Conservation (phyloP, 2,329 filamentous ascomycete genomes). For the Trichophyton schoenleinii region DNA sequence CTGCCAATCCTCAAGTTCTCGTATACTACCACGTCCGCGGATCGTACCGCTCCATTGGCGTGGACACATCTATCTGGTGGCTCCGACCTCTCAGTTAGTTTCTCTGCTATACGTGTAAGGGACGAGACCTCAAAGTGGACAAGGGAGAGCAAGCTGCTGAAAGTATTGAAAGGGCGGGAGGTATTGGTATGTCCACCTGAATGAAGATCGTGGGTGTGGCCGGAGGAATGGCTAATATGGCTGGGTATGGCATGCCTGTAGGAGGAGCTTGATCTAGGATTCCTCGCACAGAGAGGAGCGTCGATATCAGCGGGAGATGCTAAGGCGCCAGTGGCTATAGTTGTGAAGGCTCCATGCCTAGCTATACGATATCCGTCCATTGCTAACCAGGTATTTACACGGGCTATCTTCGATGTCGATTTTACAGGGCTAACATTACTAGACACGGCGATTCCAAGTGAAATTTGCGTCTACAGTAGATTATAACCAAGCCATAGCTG, state of each 20-base stretch:
- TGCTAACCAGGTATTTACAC: constrained; percentile 20
- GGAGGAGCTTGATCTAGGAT: constrained; percentile 32
- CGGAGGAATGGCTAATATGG: neutral
- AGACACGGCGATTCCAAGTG: constrained; percentile 36
- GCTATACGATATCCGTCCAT: constrained; percentile 33
- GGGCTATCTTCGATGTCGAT: neutral
- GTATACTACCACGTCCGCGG: constrained; percentile 28
- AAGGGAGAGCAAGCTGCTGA: constrained; percentile 21
- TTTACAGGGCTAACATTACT: neutral
- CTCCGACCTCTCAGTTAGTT: constrained; percentile 24
- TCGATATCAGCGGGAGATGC: constrained; percentile 12
- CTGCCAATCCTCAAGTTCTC: constrained; percentile 32
- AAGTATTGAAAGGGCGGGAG: constrained; percentile 23
- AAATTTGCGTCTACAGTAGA: constrained; percentile 31
- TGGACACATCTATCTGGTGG: constrained; percentile 34
- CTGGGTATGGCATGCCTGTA: constrained; percentile 12
- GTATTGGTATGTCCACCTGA: constrained; percentile 23
- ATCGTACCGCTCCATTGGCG: constrained; percentile 27
- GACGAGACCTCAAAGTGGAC: constrained; percentile 6
- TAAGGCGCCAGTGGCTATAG: constrained; percentile 27
- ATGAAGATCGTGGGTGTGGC: neutral
- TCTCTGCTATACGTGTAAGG: constrained; percentile 21
- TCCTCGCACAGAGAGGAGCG: constrained; percentile 19
- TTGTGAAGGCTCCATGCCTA: constrained; percentile 35
- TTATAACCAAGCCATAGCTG: constrained; percentile 30